Evolutionary conservation across 2,329 filamentous ascomycete genomes (phyloP).

Genomic region (Aspergillus ochraceus): DNA sequence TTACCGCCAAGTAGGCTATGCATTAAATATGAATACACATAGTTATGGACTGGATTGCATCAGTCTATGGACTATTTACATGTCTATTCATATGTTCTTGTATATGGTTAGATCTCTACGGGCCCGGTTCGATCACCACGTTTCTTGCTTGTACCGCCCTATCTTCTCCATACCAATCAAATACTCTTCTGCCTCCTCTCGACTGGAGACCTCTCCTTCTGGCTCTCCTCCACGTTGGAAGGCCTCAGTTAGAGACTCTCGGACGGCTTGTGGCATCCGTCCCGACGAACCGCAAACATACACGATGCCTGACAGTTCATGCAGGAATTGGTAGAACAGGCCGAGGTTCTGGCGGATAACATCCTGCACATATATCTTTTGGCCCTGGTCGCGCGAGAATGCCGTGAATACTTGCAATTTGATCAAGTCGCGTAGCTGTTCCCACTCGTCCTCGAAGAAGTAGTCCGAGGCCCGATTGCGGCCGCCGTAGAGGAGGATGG

Average conservation of each 20-base stretch:
- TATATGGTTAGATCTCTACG: neutral
- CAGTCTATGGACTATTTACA: neutral
- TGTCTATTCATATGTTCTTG: neutral
- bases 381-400: slow-evolving; percentile 68
- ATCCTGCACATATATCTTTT: slow-evolving; percentile 70
- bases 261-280: slow-evolving; percentile 69
- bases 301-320: slow-evolving; percentile 52
- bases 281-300: slow-evolving; percentile 60
- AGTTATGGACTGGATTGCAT: too few relatives aligned
- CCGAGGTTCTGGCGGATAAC: slow-evolving; percentile 53
- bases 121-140: slow-evolving; percentile 52
- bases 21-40: too few relatives aligned
- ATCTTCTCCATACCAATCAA: slow-evolving; percentile 60
- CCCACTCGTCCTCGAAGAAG: slow-evolving; percentile 80
- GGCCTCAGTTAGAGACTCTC: slow-evolving; percentile 64
- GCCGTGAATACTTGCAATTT: slow-evolving; percentile 60
- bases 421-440: slow-evolving; percentile 40
- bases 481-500: slow-evolving; percentile 79
- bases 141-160: slow-evolving; percentile 68
- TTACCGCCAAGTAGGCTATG: slow-evolving; percentile 18
- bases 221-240: slow-evolving; percentile 54
- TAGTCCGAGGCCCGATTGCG: slow-evolving; percentile 74
- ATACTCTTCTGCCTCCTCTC: slow-evolving; percentile 56
- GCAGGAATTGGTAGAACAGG: slow-evolving; percentile 54
- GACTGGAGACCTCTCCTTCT: slow-evolving; percentile 28